A percentile compares a stretch with the other conserved stretches of the same genome.
phyloP scores from a whole-genome alignment of 2,329 filamentous ascomycete genomes.

The Amauroascus niger region DNA sequence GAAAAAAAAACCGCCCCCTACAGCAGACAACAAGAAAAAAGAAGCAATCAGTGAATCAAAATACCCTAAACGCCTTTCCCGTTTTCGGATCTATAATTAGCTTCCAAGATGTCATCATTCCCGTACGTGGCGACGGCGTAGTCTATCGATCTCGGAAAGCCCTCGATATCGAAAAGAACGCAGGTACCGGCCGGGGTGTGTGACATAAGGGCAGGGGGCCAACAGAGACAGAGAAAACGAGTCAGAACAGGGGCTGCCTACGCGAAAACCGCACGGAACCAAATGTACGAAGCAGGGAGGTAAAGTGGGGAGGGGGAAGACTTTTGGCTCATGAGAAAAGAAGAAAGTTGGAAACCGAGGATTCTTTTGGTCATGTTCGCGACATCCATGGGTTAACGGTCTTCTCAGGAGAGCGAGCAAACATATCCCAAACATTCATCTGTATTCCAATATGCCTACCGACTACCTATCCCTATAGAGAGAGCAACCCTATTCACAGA shows the following conservation, averaged over 20 bases:
- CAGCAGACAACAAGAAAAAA: not conserved
- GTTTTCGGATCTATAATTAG: not conserved
- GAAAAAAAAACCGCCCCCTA: not conserved
- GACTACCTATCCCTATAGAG: not conserved
- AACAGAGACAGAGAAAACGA: not conserved
- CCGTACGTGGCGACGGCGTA: not conserved
- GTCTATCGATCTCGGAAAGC: conserved; percentile 8
- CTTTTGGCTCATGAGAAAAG: not conserved
- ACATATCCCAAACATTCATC: not conserved
- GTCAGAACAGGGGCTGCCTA: not conserved
- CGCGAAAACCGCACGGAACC: not conserved
- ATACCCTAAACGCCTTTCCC: not conserved
- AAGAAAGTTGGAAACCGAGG: not conserved
- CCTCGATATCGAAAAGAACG: conserved; percentile 7
- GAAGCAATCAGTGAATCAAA: not conserved
- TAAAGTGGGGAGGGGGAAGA: not conserved
- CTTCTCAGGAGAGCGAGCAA: not conserved
- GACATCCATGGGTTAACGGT: too few relatives aligned
- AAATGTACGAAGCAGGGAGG: conserved; percentile 1
- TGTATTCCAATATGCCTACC: conserved; percentile 9
- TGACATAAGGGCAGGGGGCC: conserved; percentile 1
- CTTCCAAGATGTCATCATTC: not conserved
- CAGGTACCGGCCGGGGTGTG: conserved; percentile 10
- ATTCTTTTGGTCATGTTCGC: too few relatives aligned
- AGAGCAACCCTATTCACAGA: conserved; percentile 5